Conservation (phyloP, 768 basidiomycete genomes). For the Panaeolus cyanescens region DNA sequence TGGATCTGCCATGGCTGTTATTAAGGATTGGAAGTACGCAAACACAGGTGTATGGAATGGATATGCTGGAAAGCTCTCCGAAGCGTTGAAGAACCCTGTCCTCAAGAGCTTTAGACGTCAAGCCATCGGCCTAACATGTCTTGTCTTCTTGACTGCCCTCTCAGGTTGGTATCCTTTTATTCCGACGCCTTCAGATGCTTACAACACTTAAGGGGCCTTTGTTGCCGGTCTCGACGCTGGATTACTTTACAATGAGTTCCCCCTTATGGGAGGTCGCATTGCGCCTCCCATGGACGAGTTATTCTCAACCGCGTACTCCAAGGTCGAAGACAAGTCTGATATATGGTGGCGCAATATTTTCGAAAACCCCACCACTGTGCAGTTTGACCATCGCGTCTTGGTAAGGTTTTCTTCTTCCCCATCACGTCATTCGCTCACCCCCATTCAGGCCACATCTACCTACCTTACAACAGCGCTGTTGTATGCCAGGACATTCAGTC, state of each 20-base stretch:
- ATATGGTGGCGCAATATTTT: conserved; percentile 96
- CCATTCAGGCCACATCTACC: conserved; percentile 76
- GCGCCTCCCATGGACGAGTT: conserved; percentile 84
- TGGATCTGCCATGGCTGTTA: conserved; percentile 68
- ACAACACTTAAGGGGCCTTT: conserved; percentile 75
- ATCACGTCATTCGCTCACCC: background rate
- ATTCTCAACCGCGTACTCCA: conserved; percentile 75
- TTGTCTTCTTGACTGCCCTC: conserved; percentile 90
- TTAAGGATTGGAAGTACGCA: conserved; percentile 80
- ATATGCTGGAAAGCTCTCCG: conserved; percentile 29
- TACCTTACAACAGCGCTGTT: conserved; percentile 70
- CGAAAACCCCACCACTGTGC: conserved; percentile 97
- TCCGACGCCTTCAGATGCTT: background rate
- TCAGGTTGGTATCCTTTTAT: conserved; percentile 61
- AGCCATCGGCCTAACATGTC: conserved; percentile 63
- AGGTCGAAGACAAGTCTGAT: conserved; percentile 67
- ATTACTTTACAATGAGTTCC: conserved; percentile 97
- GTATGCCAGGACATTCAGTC: conserved; percentile 57
- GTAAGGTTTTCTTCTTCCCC: conserved; percentile 45
- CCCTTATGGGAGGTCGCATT: conserved; percentile 88
- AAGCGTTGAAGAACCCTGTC: conserved; percentile 49
- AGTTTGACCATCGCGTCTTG: conserved; percentile 93
- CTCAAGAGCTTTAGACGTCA: conserved; percentile 60
- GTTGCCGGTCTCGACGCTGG: conserved; percentile 98
- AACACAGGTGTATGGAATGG: conserved; percentile 62